Evolutionary conservation across 257 asterid genomes (phyloP).

Genomic region (Rehmannia glutinosa): DNA sequence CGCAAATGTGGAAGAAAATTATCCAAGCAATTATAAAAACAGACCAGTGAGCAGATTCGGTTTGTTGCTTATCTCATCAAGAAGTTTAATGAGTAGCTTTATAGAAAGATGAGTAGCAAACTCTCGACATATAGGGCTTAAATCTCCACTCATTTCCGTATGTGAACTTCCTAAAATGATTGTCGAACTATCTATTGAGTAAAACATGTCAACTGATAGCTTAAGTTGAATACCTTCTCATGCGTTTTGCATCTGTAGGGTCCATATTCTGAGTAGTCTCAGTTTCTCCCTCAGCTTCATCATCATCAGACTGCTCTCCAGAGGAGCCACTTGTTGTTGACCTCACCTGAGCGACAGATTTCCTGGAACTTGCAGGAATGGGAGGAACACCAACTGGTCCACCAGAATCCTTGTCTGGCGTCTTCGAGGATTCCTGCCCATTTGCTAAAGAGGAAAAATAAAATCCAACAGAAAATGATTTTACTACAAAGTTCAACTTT

Average conservation of each 20-base stretch:
- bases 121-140: not conserved
- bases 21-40: no score
- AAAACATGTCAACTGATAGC: constrained; percentile 14
- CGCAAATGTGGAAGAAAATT: no score
- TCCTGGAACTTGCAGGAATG: constrained; percentile 51
- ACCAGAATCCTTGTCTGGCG: constrained; percentile 50
- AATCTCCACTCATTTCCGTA: constrained; percentile 4
- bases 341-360: constrained; percentile 54
- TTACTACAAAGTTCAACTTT: not conserved
- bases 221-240: constrained; percentile 70
- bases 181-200: not conserved
- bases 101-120: constrained; percentile 2
- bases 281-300: constrained; percentile 81
- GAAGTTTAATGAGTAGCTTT: constrained; percentile 4
- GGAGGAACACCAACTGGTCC: constrained; percentile 50
- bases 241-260: constrained; percentile 75
- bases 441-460: constrained; percentile 35
- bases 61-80: not conserved
- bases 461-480: constrained; percentile 10
- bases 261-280: constrained; percentile 56
- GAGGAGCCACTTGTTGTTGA: constrained; percentile 91
- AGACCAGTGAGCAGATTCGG: not conserved
- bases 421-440: constrained; percentile 42
- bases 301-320: constrained; percentile 85
- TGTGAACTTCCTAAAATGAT: not conserved